phyloP scores from a whole-genome alignment of 495 filamentous ascomycete species.

The Zalerion maritima region DNA sequence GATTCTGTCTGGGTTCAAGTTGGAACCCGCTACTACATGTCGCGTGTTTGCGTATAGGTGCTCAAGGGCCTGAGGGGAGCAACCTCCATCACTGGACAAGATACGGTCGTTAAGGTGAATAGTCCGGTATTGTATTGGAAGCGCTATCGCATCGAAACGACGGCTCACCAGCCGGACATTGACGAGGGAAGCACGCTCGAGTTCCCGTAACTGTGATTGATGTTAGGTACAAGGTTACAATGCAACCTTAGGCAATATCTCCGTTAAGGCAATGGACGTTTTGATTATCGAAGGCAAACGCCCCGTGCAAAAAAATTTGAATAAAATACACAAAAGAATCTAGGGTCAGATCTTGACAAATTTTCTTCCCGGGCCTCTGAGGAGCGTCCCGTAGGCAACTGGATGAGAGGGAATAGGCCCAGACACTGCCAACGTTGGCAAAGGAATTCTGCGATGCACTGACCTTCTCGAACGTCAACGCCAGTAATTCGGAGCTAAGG shows the following conservation, averaged over 20 bases:
- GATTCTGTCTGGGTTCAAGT: constrained; percentile 10
- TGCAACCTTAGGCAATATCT: too few relatives aligned
- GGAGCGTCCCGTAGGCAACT: too few relatives aligned
- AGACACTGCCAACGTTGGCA: too few relatives aligned
- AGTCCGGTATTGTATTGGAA: constrained; percentile 14
- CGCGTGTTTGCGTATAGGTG: constrained; percentile 13
- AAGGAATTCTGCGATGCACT: background rate
- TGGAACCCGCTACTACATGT: constrained; percentile 10
- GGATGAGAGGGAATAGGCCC: too few relatives aligned
- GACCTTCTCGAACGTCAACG: constrained; percentile 15
- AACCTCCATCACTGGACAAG: constrained; percentile 4
- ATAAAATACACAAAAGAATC: too few relatives aligned
- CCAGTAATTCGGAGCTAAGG: constrained; percentile 15
- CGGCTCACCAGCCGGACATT: constrained; percentile 9
- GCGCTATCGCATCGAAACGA: constrained; percentile 12
- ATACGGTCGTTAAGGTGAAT: constrained; percentile 11
- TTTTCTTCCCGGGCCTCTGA: too few relatives aligned
- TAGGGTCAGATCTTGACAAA: too few relatives aligned
- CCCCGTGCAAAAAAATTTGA: too few relatives aligned
- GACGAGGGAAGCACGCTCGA: constrained; percentile 9
- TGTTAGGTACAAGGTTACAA: too few relatives aligned
- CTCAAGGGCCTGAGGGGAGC: constrained; percentile 6
- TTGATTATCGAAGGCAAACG: too few relatives aligned
- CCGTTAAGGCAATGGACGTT: too few relatives aligned
- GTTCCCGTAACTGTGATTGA: constrained; percentile 13